Conservation (phyloP, 2,329 filamentous ascomycete genomes). For the Aspergillus candidus region DNA sequence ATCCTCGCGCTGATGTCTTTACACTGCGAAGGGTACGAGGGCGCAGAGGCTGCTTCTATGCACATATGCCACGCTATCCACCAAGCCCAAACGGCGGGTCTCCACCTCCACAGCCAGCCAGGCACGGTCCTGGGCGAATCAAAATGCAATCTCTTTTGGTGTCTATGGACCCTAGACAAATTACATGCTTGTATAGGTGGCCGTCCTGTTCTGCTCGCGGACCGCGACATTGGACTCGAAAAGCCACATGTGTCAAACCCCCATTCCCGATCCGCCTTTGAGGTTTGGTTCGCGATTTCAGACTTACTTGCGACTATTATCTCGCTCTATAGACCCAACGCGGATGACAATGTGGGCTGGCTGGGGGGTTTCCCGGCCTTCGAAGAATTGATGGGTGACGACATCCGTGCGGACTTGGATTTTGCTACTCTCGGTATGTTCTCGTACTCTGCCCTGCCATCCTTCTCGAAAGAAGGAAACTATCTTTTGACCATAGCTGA, state of each 20-base stretch:
- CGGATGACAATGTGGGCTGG: slow-evolving; percentile 32
- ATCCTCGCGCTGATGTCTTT: slow-evolving; percentile 36
- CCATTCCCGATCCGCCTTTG: slow-evolving; percentile 22
- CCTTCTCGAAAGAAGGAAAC: background rate
- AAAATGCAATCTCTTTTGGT: slow-evolving; percentile 34
- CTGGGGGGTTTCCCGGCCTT: slow-evolving; percentile 35
- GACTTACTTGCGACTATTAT: slow-evolving; percentile 35
- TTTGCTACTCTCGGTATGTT: slow-evolving; percentile 25
- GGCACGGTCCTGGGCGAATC: slow-evolving; percentile 25
- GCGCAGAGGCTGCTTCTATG: slow-evolving; percentile 35
- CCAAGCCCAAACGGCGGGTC: slow-evolving; percentile 34
- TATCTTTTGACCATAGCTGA: slow-evolving; percentile 14
- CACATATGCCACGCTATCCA: slow-evolving; percentile 38
- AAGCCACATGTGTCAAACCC: slow-evolving; percentile 20
- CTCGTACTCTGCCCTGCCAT: background rate
- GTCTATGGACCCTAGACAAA: slow-evolving; percentile 38
- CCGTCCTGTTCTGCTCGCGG: slow-evolving; percentile 34
- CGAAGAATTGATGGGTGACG: slow-evolving; percentile 27
- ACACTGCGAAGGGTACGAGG: slow-evolving; percentile 37
- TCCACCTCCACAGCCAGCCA: slow-evolving; percentile 33
- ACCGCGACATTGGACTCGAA: slow-evolving; percentile 35
- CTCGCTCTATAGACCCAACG: slow-evolving; percentile 34
- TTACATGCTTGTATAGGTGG: slow-evolving; percentile 38
- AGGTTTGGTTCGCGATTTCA: slow-evolving; percentile 34
- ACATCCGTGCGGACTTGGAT: slow-evolving; percentile 21